Base-by-base conservation (phyloP, 495 filamentous ascomycete species). In the Aspergillus diversus region DNA sequence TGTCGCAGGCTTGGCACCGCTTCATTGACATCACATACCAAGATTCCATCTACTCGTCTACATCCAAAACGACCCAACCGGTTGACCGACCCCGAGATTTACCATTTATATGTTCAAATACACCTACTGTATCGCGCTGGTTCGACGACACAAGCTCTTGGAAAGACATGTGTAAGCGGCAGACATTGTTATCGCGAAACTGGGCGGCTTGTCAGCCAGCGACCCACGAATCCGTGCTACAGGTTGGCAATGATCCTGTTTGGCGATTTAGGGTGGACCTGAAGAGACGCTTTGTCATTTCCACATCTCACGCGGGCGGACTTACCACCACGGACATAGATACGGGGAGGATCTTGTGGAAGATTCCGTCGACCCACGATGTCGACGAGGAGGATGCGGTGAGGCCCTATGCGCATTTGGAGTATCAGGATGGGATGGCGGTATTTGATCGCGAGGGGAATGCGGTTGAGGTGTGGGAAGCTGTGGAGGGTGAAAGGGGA, bases 1-100 rank as follows among this genome's bases (percentile, higher is more conserved):
- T 70, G n/a, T 77, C 75, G 17, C 72, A 71, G 32, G 73, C 75
- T 35, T 79, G 76, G 76, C 73, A 77, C 59, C 52, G 61, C 47
- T 77, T 79, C 58, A 79, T 79, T 64, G 76, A 79, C 65, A 62
- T 70, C 67, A 75, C 74, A 5, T 75, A 79, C 60, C 76, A 73
- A 69, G 68, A 79, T 42, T 70, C 74, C 11, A 77, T 79, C 64
- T 79, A 79, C 60, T 55, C 55, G 32, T 71, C 72, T 62, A 71
- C 16, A 3, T 50, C 9, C 6, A 50, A 50, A 17, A 27, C 5
- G 11, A 50, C n/a, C 47, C 47, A 27, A 27, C 21, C 21, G 21
- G 21, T 69, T 0, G 32, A 39, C 7, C 69, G 71, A 42, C 71
- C 71, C 3, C 35, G 39, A 27, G 21, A 27, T 43, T 43, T 12